Conservation (phyloP, 2,329 filamentous ascomycete genomes). For the Phialophora tarda region DNA sequence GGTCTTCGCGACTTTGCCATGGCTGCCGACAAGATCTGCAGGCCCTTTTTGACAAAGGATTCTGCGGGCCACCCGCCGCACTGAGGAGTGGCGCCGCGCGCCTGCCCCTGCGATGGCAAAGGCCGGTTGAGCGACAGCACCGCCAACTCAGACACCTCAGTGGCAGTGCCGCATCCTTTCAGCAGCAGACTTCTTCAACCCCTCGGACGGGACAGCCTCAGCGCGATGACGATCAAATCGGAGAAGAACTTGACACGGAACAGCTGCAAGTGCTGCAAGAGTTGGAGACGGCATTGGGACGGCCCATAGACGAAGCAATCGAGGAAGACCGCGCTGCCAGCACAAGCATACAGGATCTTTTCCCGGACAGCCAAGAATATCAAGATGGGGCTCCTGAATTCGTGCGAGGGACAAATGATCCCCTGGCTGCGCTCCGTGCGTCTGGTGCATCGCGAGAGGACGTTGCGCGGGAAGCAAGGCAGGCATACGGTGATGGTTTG, state of each 20-base stretch:
- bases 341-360: constrained; percentile 4
- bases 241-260: constrained; percentile 12
- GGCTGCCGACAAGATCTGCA: constrained; percentile 46
- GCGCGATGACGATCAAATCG: constrained; percentile 2
- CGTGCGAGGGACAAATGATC: constrained; percentile 16
- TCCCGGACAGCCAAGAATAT: background rate
- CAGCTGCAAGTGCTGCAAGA: constrained; percentile 30
- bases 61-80: constrained; percentile 36
- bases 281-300: constrained; percentile 32
- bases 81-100: constrained; percentile 19
- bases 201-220: background rate
- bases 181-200: background rate
- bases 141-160: constrained; percentile 24
- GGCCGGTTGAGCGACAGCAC: constrained; percentile 8
- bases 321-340: constrained; percentile 26
- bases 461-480: constrained; percentile 72
- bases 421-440: constrained; percentile 26
- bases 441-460: constrained; percentile 58
- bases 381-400: constrained; percentile 1
- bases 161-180: constrained; percentile 5
- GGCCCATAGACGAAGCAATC: constrained; percentile 34
- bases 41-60: constrained; percentile 45
- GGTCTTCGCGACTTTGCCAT: constrained; percentile 38
- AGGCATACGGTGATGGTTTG: constrained; percentile 76
- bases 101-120: constrained; percentile 27